phyloP scores from a whole-genome alignment of 192 early-diverging fungal species.

The Dissophora ornata region DNA sequence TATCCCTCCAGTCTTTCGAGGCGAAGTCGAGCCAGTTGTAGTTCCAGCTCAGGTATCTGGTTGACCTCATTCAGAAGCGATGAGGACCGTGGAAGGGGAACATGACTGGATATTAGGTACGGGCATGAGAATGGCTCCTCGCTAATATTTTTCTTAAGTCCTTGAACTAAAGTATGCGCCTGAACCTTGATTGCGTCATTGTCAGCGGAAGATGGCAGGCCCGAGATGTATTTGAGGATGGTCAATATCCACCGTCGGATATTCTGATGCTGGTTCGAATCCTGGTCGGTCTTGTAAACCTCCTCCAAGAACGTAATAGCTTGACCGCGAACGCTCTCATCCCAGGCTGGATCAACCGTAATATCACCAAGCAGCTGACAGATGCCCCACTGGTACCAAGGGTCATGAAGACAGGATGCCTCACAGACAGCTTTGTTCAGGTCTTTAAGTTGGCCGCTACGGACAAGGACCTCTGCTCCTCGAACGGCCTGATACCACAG shows the following conservation, averaged over 20 bases:
- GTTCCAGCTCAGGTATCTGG: background rate
- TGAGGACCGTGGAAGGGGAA: background rate
- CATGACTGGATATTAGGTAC: background rate
- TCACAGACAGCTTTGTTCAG: background rate
- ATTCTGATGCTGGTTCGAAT: background rate
- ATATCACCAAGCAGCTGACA: constrained; percentile 8
- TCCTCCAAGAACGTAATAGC: constrained; percentile 5
- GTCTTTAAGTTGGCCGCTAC: constrained; percentile 8
- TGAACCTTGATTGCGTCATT: background rate
- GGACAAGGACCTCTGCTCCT: constrained; percentile 3
- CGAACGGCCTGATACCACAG: constrained; percentile 8
- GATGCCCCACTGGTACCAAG: constrained; percentile 4
- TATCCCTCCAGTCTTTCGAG: background rate
- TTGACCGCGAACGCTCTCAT: background rate
- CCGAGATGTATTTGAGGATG: background rate
- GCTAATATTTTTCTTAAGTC: background rate
- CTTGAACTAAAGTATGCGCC: background rate
- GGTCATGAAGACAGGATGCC: background rate
- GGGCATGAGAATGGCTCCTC: background rate
- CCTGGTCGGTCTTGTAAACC: background rate
- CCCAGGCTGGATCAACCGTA: constrained; percentile 5
- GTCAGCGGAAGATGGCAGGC: background rate
- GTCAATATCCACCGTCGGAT: background rate
- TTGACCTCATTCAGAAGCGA: background rate
- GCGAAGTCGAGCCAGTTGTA: background rate